Percentiles rank a stretch among this genome's conserved stretches.
Conservation (phyloP, 2,329 filamentous ascomycete species). For the Onygenales sp. region DNA sequence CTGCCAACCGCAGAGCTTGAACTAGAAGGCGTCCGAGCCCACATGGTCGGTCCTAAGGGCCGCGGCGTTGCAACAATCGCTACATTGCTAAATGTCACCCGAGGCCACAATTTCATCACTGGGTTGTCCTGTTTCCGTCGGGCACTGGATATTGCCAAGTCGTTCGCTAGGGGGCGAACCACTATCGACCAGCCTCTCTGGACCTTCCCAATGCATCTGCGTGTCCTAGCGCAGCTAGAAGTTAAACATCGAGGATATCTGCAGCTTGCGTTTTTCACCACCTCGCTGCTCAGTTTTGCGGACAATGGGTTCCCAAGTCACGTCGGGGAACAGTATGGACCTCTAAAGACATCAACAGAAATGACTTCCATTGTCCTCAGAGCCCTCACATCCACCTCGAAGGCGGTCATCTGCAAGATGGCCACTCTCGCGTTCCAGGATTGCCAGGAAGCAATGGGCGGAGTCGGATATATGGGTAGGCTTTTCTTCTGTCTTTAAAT, state of each 20-base stretch:
- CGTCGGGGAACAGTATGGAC: background rate
- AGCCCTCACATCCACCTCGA: constrained; percentile 6
- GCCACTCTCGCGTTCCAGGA: constrained; percentile 18
- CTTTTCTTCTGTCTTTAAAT: too few species aligned
- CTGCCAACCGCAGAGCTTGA: constrained; percentile 60
- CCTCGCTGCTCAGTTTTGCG: constrained; percentile 14
- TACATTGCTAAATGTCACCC: constrained; percentile 54
- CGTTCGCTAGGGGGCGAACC: constrained; percentile 16
- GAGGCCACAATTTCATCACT: constrained; percentile 17
- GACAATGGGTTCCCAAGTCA: constrained; percentile 10
- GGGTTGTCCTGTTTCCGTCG: constrained; percentile 16
- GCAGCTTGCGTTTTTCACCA: constrained; percentile 18
- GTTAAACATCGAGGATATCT: constrained; percentile 17
- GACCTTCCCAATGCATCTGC: constrained; percentile 15
- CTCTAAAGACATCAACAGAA: background rate
- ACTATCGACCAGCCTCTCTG: constrained; percentile 14
- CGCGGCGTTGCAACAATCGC: constrained; percentile 54
- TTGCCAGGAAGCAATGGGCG: constrained; percentile 23
- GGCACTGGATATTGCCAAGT: constrained; percentile 15
- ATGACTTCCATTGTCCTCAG: background rate
- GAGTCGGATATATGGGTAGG: constrained; percentile 15
- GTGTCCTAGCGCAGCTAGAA: constrained; percentile 14
- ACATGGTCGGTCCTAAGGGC: constrained; percentile 53
- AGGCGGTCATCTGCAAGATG: constrained; percentile 16
- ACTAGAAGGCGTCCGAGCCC: constrained; percentile 47